These are phyloP conservation scores for Pythium graminicola DNA, from an alignment of 352 stramenopile genomes.

Conservation along the genomic window DNA sequence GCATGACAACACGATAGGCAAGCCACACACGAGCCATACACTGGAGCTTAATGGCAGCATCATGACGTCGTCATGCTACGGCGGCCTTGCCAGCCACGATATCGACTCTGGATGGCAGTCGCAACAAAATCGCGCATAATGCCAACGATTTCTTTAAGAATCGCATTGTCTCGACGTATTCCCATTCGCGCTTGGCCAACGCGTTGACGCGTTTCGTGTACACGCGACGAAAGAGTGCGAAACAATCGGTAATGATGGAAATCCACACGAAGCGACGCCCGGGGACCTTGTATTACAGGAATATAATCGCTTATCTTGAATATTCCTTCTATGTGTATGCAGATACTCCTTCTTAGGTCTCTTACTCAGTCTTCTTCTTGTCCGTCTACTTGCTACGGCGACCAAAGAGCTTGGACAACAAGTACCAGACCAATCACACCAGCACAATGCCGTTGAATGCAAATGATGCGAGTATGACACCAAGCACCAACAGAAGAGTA, in stretches of 20 bases:
- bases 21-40: constrained; percentile 48
- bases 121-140: constrained; percentile 77
- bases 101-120: constrained; percentile 55
- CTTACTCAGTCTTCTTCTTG: constrained; percentile 24
- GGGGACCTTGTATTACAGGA: background rate
- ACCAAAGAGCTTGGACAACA: constrained; percentile 33
- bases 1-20: constrained; percentile 33
- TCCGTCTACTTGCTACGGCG: constrained; percentile 25
- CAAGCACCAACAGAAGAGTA: constrained; percentile 33
- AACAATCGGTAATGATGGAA: constrained; percentile 34
- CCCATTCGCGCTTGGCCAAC: constrained; percentile 34
- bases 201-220: constrained; percentile 49
- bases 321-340: background rate
- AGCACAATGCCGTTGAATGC: constrained; percentile 44
- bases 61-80: constrained; percentile 31
- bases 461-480: constrained; percentile 44
- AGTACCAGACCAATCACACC: constrained; percentile 60
- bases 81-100: constrained; percentile 55
- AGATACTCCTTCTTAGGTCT: background rate
- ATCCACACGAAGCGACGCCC: background rate
- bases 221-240: constrained; percentile 47
- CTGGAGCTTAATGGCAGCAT: constrained; percentile 52
- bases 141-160: constrained; percentile 61
- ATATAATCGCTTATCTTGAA: background rate
- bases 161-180: constrained; percentile 52